Conservation (phyloP, 371 early-diverging fungal genomes). For the Rhizopus sp. region DNA sequence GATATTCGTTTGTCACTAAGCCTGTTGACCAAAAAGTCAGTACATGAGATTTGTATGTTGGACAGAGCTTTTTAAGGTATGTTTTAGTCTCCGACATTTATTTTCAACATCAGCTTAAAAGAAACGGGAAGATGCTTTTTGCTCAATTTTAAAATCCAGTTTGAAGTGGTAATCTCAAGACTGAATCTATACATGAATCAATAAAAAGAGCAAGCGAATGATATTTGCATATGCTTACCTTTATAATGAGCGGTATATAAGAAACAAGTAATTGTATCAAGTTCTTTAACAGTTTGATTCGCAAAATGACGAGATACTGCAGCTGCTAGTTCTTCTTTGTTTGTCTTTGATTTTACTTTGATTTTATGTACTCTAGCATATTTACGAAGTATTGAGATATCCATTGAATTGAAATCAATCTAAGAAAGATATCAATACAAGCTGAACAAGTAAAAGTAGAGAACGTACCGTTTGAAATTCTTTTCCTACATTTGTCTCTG, state of each 20-base stretch:
- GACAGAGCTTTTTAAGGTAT: no score
- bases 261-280: conserved; percentile 52
- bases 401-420: conserved; percentile 52
- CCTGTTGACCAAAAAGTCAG: no score
- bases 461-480: conserved; percentile 49
- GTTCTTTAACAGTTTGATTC: conserved; percentile 49
- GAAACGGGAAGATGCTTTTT: background rate
- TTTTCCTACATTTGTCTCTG: conserved; percentile 46
- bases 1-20: no score
- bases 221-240: conserved; percentile 28
- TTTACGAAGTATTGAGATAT: conserved; percentile 42
- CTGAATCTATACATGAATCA: conserved; percentile 25
- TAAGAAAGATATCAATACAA: conserved; percentile 8
- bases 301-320: conserved; percentile 54
- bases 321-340: conserved; percentile 49
- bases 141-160: conserved; percentile 14
- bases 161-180: conserved; percentile 36
- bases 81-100: no score
- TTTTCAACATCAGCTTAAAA: no score
- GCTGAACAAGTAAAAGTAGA: background rate
- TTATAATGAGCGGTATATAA: conserved; percentile 50
- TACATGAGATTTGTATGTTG: no score
- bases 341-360: conserved; percentile 28
- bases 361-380: conserved; percentile 50
- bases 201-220: background rate